These are phyloP conservation scores for Pleurostoma richardsiae DNA, from an alignment of 2,329 filamentous ascomycete species.

Conservation along the genomic window DNA sequence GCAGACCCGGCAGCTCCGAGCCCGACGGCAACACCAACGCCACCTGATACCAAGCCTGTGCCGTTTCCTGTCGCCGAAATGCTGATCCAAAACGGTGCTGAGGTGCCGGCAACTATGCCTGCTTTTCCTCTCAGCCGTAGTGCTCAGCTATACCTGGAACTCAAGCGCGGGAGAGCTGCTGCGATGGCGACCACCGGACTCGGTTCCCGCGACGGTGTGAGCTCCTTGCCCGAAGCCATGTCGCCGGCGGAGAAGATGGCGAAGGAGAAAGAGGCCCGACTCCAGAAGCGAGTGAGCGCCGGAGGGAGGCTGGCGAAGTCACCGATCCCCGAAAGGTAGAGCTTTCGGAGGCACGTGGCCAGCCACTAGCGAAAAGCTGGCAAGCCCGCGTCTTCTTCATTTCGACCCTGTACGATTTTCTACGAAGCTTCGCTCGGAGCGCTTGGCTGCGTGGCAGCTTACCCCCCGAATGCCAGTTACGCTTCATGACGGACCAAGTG, in stretches of 20 bases:
- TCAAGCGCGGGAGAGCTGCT: constrained; percentile 53
- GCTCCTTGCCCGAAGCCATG: constrained; percentile 49
- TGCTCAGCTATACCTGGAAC: constrained; percentile 79
- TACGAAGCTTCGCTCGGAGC: too few species aligned
- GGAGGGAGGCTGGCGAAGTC: constrained; percentile 66
- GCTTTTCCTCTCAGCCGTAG: constrained; percentile 78
- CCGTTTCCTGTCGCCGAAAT: constrained; percentile 89
- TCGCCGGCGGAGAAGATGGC: constrained; percentile 44
- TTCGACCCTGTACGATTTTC: not conserved
- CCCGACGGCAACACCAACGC: constrained; percentile 31
- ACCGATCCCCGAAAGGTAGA: constrained; percentile 58
- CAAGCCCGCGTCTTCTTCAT: not conserved
- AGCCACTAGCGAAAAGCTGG: not conserved
- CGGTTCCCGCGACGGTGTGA: constrained; percentile 50
- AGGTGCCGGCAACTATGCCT: constrained; percentile 70
- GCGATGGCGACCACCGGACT: constrained; percentile 9
- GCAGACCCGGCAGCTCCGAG: constrained; percentile 82
- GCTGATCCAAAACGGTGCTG: constrained; percentile 87
- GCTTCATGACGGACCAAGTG: too few species aligned
- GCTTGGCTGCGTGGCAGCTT: too few species aligned
- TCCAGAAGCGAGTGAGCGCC: constrained; percentile 76
- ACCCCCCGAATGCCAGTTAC: too few species aligned
- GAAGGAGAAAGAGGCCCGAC: constrained; percentile 60
- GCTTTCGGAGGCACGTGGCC: constrained; percentile 15
- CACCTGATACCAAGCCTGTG: constrained; percentile 43